A percentile compares a stretch with the other conserved stretches of the same genome.
These are phyloP conservation scores for Zygnema circumcarinatum DNA, from an alignment of 139 green algal genomes.

Conservation along the genomic window DNA sequence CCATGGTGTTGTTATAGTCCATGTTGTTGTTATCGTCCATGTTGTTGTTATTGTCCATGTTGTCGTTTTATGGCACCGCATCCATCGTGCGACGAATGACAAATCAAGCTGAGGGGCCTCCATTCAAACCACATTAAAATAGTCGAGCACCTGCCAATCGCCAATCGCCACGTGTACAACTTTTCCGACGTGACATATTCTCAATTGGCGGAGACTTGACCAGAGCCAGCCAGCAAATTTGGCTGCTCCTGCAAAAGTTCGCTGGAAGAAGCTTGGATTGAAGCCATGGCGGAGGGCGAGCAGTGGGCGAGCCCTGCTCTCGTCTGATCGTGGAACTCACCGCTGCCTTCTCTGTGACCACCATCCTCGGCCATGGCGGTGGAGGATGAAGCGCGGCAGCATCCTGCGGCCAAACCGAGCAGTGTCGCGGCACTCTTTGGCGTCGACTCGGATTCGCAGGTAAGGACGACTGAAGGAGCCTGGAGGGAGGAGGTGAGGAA, in stretches of 20 bases:
- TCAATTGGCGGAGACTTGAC: not conserved
- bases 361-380: not conserved
- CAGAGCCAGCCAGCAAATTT: not conserved
- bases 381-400: not conserved
- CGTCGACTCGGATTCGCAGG: slow-evolving; percentile 48
- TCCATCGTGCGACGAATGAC: too few relatives aligned
- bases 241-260: not conserved
- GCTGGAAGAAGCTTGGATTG: not conserved
- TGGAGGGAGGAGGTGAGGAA: not conserved
- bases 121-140: too few relatives aligned
- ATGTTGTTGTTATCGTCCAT: too few relatives aligned
- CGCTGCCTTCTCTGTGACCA: not conserved
- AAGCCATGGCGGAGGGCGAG: too few relatives aligned
- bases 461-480: not conserved
- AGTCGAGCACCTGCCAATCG: too few relatives aligned
- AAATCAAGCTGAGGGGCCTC: too few relatives aligned
- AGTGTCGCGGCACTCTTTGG: slow-evolving; percentile 56
- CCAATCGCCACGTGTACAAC: too few relatives aligned
- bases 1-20: too few relatives aligned
- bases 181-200: too few relatives aligned
- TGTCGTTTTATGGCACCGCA: too few relatives aligned
- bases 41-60: too few relatives aligned
- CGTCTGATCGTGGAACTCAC: not conserved
- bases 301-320: too few relatives aligned
- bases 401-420: not conserved